Evolutionary conservation across 2,329 filamentous ascomycete species (phyloP).

Genomic region (Colletotrichum costaricense): DNA sequence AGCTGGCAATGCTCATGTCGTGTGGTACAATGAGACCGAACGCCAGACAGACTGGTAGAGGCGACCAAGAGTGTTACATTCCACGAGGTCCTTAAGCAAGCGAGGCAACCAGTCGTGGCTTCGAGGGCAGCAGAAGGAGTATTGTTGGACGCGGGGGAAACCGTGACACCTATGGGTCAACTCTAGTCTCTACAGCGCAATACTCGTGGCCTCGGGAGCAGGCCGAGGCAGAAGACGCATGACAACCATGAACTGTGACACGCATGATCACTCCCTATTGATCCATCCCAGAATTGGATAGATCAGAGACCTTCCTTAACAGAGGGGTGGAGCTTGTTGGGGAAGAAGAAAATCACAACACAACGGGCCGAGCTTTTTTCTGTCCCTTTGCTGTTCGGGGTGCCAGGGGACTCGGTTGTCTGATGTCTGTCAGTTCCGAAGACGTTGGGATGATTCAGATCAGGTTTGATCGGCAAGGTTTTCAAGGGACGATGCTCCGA

Average conservation of each 20-base stretch:
- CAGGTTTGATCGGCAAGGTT: conserved; percentile 28
- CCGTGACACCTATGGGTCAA: not conserved
- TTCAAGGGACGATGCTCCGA: conserved; percentile 14
- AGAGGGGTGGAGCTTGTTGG: not conserved
- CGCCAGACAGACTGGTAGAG: not conserved
- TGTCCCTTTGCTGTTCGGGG: not conserved
- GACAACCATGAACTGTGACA: not conserved
- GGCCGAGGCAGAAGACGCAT: not conserved
- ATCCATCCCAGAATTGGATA: not conserved
- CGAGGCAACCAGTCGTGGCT: not conserved
- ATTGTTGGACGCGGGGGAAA: not conserved
- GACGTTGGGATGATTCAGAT: conserved; percentile 34
- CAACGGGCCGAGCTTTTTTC: conserved; percentile 10
- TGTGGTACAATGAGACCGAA: not conserved
- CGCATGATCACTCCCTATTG: not conserved
- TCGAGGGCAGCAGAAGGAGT: not conserved
- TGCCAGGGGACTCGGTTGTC: conserved; percentile 30
- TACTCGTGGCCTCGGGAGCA: not conserved
- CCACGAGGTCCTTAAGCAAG: not conserved
- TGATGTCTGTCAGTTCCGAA: conserved; percentile 31
- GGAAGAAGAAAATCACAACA: conserved; percentile 12
- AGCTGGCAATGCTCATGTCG: not conserved
- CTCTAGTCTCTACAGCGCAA: not conserved
- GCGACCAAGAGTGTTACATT: not conserved
- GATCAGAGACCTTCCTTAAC: not conserved